These are phyloP conservation scores for Chloris gayana DNA, from an alignment of 176 grass and related monocot species.

Conservation along the genomic window DNA sequence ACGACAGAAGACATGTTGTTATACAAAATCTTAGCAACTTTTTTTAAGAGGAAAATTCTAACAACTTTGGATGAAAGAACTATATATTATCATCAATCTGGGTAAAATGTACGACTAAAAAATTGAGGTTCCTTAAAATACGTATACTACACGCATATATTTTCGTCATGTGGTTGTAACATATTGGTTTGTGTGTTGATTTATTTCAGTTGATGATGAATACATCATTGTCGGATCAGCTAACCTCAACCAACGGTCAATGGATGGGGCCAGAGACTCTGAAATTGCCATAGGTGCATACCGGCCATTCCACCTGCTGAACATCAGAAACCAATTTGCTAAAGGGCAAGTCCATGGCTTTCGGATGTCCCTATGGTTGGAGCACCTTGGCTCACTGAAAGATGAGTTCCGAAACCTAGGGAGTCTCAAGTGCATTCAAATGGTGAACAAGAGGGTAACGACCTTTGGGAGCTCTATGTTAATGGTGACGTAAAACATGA, in stretches of 20 bases:
- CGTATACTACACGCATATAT: too few relatives aligned
- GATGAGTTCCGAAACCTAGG: conserved; percentile 59
- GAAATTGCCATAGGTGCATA: conserved; percentile 82
- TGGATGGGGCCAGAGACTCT: conserved; percentile 82
- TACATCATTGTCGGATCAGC: conserved; percentile 88
- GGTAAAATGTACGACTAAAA: too few relatives aligned
- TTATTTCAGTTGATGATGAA: conserved; percentile 68
- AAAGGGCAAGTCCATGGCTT: conserved; percentile 85
- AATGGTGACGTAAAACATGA: too few relatives aligned
- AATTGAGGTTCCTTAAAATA: too few relatives aligned
- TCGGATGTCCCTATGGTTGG: conserved; percentile 88
- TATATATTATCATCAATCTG: too few relatives aligned
- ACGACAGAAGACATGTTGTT: too few relatives aligned
- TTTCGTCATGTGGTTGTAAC: too few relatives aligned
- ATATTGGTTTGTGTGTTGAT: too few relatives aligned
- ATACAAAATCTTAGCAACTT: too few relatives aligned
- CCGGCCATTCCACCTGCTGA: conserved; percentile 62
- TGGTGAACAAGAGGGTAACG: conserved; percentile 36
- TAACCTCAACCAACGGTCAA: conserved; percentile 92
- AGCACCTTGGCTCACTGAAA: conserved; percentile 82
- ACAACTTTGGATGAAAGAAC: too few relatives aligned
- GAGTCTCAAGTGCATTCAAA: conserved; percentile 58
- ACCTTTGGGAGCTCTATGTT: too few relatives aligned
- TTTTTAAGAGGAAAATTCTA: too few relatives aligned
- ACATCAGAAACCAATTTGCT: conserved; percentile 47